These are phyloP conservation scores for Schizothecium vesticola DNA, from an alignment of 495 filamentous ascomycete genomes.

Conservation along the genomic window DNA sequence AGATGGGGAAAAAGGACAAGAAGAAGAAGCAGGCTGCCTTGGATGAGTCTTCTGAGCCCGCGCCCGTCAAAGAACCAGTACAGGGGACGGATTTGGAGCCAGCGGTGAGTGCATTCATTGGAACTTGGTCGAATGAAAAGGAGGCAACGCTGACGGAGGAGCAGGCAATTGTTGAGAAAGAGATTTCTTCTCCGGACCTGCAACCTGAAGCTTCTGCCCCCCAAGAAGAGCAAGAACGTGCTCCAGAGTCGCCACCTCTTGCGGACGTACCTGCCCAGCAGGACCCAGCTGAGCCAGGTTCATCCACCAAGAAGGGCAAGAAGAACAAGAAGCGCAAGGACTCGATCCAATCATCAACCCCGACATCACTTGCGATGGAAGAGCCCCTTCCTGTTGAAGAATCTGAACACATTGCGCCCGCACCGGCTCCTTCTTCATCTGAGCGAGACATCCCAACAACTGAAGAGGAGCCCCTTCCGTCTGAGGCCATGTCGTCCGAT, in stretches of 20 bases:
- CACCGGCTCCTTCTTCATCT: background rate
- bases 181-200: background rate
- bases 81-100: background rate
- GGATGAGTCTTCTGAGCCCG: background rate
- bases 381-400: background rate
- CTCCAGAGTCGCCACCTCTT: background rate
- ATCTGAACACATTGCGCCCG: background rate
- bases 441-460: background rate
- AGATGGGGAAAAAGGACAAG: slow-evolving; percentile 24
- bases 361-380: background rate
- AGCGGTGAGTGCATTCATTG: background rate
- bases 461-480: background rate
- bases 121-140: background rate
- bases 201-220: background rate
- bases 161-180: background rate
- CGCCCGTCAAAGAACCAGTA: background rate
- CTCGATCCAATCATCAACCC: background rate
- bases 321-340: slow-evolving; percentile 21
- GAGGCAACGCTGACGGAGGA: background rate
- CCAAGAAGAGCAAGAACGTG: background rate
- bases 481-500: background rate
- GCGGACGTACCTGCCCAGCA: slow-evolving; percentile 3
- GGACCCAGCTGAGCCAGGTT: background rate
- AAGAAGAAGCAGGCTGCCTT: slow-evolving; percentile 10
- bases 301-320: slow-evolving; percentile 22